A percentile compares a stretch with the other conserved stretches of the same genome.
phyloP scores from a whole-genome alignment of 225 moss, liverwort and hornwort species.

The Pleurozium schreberi region DNA sequence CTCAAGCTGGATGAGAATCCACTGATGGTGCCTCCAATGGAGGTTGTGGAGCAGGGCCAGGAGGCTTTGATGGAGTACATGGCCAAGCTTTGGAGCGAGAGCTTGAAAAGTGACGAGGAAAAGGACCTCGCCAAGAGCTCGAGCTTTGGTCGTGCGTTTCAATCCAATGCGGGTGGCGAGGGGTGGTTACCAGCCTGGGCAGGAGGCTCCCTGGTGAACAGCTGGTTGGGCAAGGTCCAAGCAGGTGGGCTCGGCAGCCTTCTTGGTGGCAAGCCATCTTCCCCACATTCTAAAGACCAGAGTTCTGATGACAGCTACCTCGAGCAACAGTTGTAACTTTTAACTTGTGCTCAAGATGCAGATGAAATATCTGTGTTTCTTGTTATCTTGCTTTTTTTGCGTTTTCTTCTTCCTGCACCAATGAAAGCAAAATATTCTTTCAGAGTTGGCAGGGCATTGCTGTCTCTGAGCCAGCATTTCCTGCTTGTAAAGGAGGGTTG shows the following conservation, averaged over 20 bases:
- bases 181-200: constrained; percentile 78
- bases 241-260: constrained; percentile 28
- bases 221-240: constrained; percentile 56
- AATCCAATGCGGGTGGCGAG: background rate
- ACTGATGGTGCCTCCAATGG: constrained; percentile 54
- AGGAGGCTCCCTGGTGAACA: constrained; percentile 42
- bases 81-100: constrained; percentile 49
- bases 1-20: constrained; percentile 88
- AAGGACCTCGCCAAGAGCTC: constrained; percentile 17
- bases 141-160: constrained; percentile 13
- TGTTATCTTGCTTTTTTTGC: too few species aligned
- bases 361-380: background rate
- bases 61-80: constrained; percentile 62
- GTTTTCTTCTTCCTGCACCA: background rate
- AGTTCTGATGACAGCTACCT: constrained; percentile 59
- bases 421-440: background rate
- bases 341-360: background rate
- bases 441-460: background rate
- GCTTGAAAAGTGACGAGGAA: constrained; percentile 44
- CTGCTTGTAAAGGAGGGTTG: background rate
- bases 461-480: background rate
- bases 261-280: constrained; percentile 15
- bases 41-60: constrained; percentile 55
- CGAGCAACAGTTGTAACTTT: constrained; percentile 67
- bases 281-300: constrained; percentile 1